Base-by-base conservation (phyloP, 352 stramenopile species). In the Phytophthora parvispora region DNA sequence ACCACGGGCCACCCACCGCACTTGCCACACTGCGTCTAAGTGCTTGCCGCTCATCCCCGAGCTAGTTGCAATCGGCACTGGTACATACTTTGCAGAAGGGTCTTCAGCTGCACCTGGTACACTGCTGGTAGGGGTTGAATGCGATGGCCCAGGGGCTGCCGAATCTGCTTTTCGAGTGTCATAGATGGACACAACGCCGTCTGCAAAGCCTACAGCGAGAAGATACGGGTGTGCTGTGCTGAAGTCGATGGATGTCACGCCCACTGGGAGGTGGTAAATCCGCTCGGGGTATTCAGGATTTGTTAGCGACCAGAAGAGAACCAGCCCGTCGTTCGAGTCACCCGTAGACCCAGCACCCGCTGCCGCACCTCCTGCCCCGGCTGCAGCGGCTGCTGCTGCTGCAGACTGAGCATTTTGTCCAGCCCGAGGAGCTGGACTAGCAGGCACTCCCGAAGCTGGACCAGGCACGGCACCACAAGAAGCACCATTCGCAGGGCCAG, bases 271-370 rank as follows among this genome's bases (percentile, higher is more conserved):
- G 49, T 81, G 78, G 58, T 97, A 93, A 8, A 98, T 87, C n/a
- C 92, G 86, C 69, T 98, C 92, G 0, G 95, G 95, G 56, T 89
- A 97, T 60, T 96, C 90, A 5, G 94, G 93, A 68, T 98, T 98
- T 50, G 92, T 95, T 20, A 98, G 74, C 28, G 91, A 97, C 95
- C 94, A 98, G 67, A 98, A 98, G 25, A 98, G 75, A n/a, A 98
- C 89, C 15, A 97, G 59, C 2, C 94, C 93, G n/a, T 84, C 72
- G n/a, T 74, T 74, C 20, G 67, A 28, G 2, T 36, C 47, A 2
- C 51, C 57, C 9, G 42, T 62, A 10, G 63, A 27, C 3, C 31
- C 56, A 29, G 61, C 42, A 0, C 20, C 36, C 10, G 43, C 34
- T 10, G 28, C 67, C 16, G 51, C 4, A 4, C 55, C 42, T n/a